Base-by-base conservation (phyloP, 352 stramenopile species). In the Globisporangium heterothallicum region DNA sequence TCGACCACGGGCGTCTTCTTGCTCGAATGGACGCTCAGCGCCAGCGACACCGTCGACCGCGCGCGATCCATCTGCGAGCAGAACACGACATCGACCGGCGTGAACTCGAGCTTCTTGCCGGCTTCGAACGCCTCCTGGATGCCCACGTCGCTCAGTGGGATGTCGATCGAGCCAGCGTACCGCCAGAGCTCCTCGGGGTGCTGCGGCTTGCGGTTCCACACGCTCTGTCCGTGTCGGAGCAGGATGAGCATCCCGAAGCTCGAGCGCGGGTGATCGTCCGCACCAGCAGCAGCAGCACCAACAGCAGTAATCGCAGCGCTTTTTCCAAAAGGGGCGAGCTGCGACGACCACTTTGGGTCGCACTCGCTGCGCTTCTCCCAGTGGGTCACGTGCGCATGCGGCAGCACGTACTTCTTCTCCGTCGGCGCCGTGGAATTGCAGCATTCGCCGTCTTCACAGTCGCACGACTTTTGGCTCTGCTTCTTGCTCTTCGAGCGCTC, bases 41-140 rank as follows among this genome's bases (percentile, higher is more conserved):
- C 81, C 24, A 92, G 64, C 49, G 78, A 84, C 55, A 92, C 70
- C 21, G 82, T 92, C 18, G 78, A 74, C 30, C 79, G 75, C 32
- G 82, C 82, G 34, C 82, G 82, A 49, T 92, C 82, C 82, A 90
- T 88, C 48, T 92, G 77, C 34, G 82, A 92, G 66, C 79, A 90
- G 58, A 92, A 92, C 22, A 92, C 82, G 27, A 92, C 55, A 59
- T 92, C 82, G 44, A 92, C 79, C 10, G 78, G 82, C 53, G 81
- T 81, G 55, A 84, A 78, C 56, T 90, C 74, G 41, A 92, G 64
- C 13, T 74, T 68, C 60, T 85, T 81, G 27, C 82, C 82, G 14
- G 82, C 82, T 32, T 92, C 78, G 21, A 86, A 84, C 13, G 82
- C 82, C 57, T 92, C 82, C 40, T 90, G 75, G 67, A 92, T 91